Percentiles rank a stretch among this genome's conserved stretches.
These are phyloP conservation scores for Exsudoporus frostii DNA, from an alignment of 768 basidiomycete genomes.

Conservation along the genomic window DNA sequence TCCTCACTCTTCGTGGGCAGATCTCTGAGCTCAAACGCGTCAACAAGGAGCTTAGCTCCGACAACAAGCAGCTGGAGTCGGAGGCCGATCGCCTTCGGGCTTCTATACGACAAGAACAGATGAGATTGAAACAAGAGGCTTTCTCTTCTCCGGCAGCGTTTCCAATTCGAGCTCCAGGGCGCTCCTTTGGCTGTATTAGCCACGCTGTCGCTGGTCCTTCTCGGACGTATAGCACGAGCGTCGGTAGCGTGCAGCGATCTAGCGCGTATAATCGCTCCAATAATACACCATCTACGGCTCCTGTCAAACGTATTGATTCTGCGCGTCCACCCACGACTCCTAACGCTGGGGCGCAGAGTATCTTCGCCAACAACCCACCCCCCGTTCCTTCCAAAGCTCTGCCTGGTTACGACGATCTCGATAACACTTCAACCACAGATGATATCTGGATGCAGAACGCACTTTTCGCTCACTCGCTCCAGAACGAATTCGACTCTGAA, in stretches of 20 bases:
- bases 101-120: slow-evolving; percentile 13
- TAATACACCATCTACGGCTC: neutral
- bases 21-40: slow-evolving; percentile 36
- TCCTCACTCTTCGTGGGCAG: slow-evolving; percentile 42
- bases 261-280: neutral
- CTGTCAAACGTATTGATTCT: neutral
- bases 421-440: neutral
- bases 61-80: slow-evolving; percentile 26
- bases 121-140: neutral
- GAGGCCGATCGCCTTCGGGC: slow-evolving; percentile 21
- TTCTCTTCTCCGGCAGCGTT: neutral
- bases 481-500: slow-evolving; percentile 41
- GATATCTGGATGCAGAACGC: slow-evolving; percentile 1
- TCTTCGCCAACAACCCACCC: slow-evolving; percentile 27
- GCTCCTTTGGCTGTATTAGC: slow-evolving; percentile 7
- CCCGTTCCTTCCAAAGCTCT: slow-evolving; percentile 17
- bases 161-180: neutral
- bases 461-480: slow-evolving; percentile 30
- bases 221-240: neutral
- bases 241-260: no score
- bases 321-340: neutral
- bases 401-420: slow-evolving; percentile 12
- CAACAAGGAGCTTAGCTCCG: slow-evolving; percentile 26
- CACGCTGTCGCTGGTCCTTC: slow-evolving; percentile 28
- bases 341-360: slow-evolving; percentile 17